A percentile compares a stretch with the other conserved stretches of the same genome.
Conservation (phyloP, 306 rosid species). For the Cyclanthera cordifolia region DNA sequence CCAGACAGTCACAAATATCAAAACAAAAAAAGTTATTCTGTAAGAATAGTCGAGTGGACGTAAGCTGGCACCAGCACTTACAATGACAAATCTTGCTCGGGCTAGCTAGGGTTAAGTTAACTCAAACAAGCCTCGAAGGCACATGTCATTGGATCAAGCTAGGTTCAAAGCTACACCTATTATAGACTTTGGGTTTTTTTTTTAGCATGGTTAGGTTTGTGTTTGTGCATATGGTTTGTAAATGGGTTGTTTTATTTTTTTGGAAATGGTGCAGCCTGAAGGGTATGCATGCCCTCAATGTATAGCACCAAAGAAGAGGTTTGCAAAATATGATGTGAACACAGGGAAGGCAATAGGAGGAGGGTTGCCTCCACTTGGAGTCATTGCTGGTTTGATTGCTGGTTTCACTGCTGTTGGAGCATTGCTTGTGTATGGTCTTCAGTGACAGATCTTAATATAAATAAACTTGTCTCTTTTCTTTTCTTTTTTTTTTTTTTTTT, state of each 20-base stretch:
- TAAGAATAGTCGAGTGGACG: too few relatives aligned
- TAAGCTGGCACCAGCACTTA: too few relatives aligned
- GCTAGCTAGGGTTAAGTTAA: neutral
- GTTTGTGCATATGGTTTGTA: neutral
- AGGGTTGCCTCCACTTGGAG: slow-evolving; percentile 82
- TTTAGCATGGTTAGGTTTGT: neutral
- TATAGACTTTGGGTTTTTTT: neutral
- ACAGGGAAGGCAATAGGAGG: slow-evolving; percentile 79
- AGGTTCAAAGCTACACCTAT: neutral
- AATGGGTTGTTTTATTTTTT: neutral
- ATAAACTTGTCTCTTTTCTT: neutral
- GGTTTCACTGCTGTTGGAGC: slow-evolving; percentile 86
- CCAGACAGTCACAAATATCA: too few relatives aligned
- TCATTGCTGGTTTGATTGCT: slow-evolving; percentile 65
- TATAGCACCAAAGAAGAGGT: slow-evolving; percentile 83
- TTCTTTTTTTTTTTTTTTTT: too few relatives aligned
- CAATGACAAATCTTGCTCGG: too few relatives aligned
- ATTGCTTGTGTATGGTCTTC: slow-evolving; percentile 92
- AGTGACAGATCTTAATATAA: slow-evolving; percentile 23
- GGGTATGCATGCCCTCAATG: slow-evolving; percentile 76
- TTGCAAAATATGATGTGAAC: slow-evolving; percentile 69
- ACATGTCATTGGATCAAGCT: neutral
- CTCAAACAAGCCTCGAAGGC: neutral
- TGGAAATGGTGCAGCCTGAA: slow-evolving; percentile 46
- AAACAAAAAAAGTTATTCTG: too few relatives aligned